Conservation (phyloP, 257 asterid species). For the Voacanga thouarsii region DNA sequence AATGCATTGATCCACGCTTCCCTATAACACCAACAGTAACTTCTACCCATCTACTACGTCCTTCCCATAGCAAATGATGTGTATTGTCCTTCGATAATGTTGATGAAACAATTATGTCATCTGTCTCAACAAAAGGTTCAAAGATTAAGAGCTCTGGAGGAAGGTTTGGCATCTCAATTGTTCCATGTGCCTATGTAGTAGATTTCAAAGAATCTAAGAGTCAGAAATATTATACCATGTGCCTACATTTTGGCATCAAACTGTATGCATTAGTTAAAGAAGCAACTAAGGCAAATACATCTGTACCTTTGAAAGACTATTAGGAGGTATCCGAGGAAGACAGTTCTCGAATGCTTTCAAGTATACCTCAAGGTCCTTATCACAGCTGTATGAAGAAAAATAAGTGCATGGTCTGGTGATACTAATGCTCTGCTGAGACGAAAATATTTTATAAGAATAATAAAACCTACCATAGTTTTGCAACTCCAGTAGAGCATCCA, state of each 20-base stretch:
- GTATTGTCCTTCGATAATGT: slow-evolving; percentile 39
- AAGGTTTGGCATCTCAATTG: slow-evolving; percentile 85
- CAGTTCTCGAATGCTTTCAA: slow-evolving; percentile 52
- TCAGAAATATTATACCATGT: background rate
- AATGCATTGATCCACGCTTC: slow-evolving; percentile 63
- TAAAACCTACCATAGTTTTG: slow-evolving; percentile 59
- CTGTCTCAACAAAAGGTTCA: slow-evolving; percentile 84
- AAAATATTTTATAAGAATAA: background rate
- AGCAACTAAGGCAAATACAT: slow-evolving; percentile 3
- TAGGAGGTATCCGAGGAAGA: slow-evolving; percentile 68
- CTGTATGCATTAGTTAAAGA: background rate
- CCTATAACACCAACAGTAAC: slow-evolving; percentile 87
- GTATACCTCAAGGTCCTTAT: slow-evolving; percentile 62
- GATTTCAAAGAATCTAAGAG: background rate
- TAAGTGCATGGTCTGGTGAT: background rate
- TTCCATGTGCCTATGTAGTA: slow-evolving; percentile 59
- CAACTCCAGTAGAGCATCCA: slow-evolving; percentile 96
- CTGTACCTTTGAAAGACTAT: slow-evolving; percentile 74
- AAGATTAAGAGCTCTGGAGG: slow-evolving; percentile 72
- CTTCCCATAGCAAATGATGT: slow-evolving; percentile 65
- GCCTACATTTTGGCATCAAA: background rate
- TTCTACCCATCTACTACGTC: slow-evolving; percentile 88
- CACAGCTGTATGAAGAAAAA: slow-evolving; percentile 44
- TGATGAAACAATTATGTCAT: slow-evolving; percentile 63
- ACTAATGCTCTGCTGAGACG: background rate